Evolutionary conservation across 257 asterid species (phyloP).

Genomic region (Capsicum pubescens): DNA sequence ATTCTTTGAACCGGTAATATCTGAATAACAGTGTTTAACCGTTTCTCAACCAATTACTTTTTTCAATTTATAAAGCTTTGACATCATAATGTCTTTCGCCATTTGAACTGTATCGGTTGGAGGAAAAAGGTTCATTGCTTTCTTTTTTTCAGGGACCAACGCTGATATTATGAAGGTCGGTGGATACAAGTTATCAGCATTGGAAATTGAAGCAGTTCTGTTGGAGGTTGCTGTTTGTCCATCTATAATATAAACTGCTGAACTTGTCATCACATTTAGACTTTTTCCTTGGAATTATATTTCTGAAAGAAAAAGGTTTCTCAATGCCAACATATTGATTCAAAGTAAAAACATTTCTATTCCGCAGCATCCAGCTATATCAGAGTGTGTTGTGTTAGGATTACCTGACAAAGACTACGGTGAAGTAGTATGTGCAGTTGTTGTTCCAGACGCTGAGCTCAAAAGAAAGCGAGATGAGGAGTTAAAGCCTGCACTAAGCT

Average conservation of each 20-base stretch:
- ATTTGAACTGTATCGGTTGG: neutral
- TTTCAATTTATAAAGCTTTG: neutral
- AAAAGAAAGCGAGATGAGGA: constrained; percentile 62
- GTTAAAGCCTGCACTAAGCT: constrained; percentile 65
- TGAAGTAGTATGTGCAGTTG: constrained; percentile 78
- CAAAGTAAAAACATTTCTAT: constrained; percentile 20
- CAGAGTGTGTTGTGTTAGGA: constrained; percentile 92
- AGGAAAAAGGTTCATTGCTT: neutral
- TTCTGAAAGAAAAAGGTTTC: neutral
- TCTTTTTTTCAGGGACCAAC: constrained; percentile 67
- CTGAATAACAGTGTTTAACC: neutral
- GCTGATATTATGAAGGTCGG: constrained; percentile 99
- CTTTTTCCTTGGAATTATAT: neutral
- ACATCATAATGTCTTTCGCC: neutral
- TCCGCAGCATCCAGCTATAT: constrained; percentile 73
- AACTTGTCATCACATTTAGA: neutral
- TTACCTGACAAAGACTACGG: constrained; percentile 90
- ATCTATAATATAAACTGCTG: constrained; percentile 17
- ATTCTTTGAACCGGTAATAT: neutral
- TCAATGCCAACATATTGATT: constrained; percentile 12
- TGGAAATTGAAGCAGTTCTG: constrained; percentile 92
- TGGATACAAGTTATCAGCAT: constrained; percentile 90
- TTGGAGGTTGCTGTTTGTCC: constrained; percentile 64
- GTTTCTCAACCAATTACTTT: neutral
- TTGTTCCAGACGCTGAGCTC: constrained; percentile 66